Percentiles rank a stretch among this genome's conserved stretches.
Evolutionary conservation across 805 yeast genomes (phyloP).

Genomic region (Metschnikowia cerradonensis): DNA sequence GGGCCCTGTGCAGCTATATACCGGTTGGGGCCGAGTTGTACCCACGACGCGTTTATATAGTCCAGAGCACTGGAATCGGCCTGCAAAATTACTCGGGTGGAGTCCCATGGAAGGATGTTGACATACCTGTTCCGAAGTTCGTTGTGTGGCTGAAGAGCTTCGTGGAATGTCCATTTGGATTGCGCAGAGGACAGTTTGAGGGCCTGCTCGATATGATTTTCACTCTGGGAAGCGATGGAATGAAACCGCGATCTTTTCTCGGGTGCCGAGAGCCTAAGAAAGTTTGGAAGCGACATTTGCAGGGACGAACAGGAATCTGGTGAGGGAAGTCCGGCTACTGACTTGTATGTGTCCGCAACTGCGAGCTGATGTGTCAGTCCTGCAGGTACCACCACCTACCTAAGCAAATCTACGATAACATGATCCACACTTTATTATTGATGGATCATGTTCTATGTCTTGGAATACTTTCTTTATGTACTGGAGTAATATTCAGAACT

Average conservation of each 20-base stretch:
- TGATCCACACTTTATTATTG: no score
- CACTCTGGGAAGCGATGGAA: conserved; percentile 7
- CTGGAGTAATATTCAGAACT: no score
- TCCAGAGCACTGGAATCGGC: conserved; percentile 18
- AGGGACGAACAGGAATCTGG: not conserved
- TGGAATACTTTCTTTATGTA: no score
- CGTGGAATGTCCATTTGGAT: conserved; percentile 10
- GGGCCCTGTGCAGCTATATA: conserved; percentile 95
- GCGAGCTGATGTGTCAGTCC: not conserved
- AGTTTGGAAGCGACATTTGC: conserved; percentile 4
- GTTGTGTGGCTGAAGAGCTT: conserved; percentile 10
- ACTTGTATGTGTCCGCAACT: not conserved
- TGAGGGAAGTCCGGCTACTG: not conserved
- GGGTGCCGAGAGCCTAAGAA: conserved; percentile 5
- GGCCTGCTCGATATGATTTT: conserved; percentile 12
- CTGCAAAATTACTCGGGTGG: conserved; percentile 45
- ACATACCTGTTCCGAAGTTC: conserved; percentile 47
- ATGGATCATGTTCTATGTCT: no score
- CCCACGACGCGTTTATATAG: conserved; percentile 40
- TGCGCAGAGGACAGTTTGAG: conserved; percentile 3
- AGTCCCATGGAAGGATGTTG: conserved; percentile 65
- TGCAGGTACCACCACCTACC: not conserved
- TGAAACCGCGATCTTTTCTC: conserved; percentile 10
- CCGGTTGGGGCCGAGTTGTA: conserved; percentile 16
- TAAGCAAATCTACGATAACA: not conserved